Evolutionary conservation across 306 rosid genomes (phyloP), one percentile per base, ranked within the genome.

Genomic region (Aeschynomene evenia): DNA sequence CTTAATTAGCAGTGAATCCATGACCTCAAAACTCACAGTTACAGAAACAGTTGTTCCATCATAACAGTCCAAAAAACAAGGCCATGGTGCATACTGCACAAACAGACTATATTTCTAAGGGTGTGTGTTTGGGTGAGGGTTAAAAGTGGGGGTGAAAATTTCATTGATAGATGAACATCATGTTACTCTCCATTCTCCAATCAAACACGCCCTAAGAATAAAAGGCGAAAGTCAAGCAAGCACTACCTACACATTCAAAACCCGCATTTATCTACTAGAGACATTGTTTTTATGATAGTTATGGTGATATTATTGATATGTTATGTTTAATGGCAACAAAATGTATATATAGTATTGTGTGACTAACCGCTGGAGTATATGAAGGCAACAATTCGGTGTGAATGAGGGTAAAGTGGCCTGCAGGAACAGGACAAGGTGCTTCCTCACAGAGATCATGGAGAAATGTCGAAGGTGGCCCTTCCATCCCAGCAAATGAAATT

Each of bases 381-480:
- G 82, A 16, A 55, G 96, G 98, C 84, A 90, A 74, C 23, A 78
- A 68, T 79, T 90, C 96, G 12, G 89, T 77, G 76, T 92, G 96
- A 62, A 83, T 59, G 23, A 92, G 85, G 69, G 72, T 59, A 74
- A 92, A 92, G 63, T 80, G 36, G 68, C 96, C 90, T 7, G 81
- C 77, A n/a, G 80, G 72, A 64, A 92, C 73, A 3, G 98, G 93
- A 53, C 84, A 79, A 4, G 80, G 23, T 22, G 71, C 39, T 79
- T 83, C 89, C 74, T 86, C 93, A 36, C 87, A 72, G 20, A 92
- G 91, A 49, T 76, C 79, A 46, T 59, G 88, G 33, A 42, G 68
- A 77, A 77, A 77, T 55, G 46, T 9, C 7, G 73, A 68, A 71
- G 73, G 62, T 63, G 22, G 36, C 13, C 5, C 68, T 52, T 52